These are phyloP conservation scores for Trametes hirsuta DNA, from an alignment of 1,284 basidiomycete species.

Conservation along the genomic window DNA sequence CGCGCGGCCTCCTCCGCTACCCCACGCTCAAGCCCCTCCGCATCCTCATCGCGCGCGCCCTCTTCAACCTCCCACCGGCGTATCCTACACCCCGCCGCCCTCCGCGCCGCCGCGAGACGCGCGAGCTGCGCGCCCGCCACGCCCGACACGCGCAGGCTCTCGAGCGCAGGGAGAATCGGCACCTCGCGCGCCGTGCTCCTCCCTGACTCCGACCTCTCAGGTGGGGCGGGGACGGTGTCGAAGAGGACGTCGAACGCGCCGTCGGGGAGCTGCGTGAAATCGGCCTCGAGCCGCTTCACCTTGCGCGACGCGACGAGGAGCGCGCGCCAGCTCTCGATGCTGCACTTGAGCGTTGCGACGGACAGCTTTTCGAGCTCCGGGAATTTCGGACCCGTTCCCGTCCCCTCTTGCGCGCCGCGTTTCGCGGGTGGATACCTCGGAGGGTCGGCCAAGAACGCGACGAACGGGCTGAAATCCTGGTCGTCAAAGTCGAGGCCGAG, in stretches of 20 bases:
- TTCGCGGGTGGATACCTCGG: conserved; percentile 6
- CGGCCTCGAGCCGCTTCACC: conserved; percentile 48
- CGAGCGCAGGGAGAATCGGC: conserved; percentile 32
- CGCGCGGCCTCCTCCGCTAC: conserved; percentile 11
- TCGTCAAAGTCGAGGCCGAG: conserved; percentile 51
- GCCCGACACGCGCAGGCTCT: conserved; percentile 29
- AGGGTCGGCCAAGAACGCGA: conserved; percentile 42
- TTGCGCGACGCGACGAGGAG: conserved; percentile 41
- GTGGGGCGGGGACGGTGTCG: conserved; percentile 1
- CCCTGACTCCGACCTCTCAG: not conserved
- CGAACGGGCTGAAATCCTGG: conserved; percentile 51
- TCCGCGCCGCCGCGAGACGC: conserved; percentile 26
- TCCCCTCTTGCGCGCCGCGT: not conserved
- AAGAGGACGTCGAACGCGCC: conserved; percentile 43
- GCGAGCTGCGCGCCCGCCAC: conserved; percentile 22
- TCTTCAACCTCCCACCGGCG: conserved; percentile 30
- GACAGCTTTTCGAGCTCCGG: conserved; percentile 44
- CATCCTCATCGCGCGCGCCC: conserved; percentile 26
- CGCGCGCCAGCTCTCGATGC: conserved; percentile 37
- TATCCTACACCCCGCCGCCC: conserved; percentile 22
- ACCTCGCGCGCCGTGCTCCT: not conserved
- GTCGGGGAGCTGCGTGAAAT: conserved; percentile 44
- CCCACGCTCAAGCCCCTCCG: conserved; percentile 24
- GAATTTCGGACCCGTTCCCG: conserved; percentile 29
- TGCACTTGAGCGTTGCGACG: conserved; percentile 51